A percentile compares a stretch with the other conserved stretches of the same genome.
These are phyloP conservation scores for Trypanosoma platydactyli DNA, from an alignment of 208 protist species.

Conservation along the genomic window DNA sequence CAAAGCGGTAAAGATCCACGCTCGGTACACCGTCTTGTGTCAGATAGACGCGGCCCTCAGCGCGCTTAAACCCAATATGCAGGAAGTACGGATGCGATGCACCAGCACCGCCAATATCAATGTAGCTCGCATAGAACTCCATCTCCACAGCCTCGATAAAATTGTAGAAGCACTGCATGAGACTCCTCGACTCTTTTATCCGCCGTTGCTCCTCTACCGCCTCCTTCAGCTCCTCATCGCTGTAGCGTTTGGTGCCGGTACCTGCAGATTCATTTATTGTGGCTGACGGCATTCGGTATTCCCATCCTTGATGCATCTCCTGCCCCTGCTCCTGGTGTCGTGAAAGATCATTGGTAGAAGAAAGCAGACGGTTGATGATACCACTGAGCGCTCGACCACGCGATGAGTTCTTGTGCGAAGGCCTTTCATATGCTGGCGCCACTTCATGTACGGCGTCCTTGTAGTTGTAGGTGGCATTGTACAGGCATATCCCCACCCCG, in stretches of 20 bases:
- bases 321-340: not conserved
- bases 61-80: constrained; percentile 66
- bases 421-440: constrained; percentile 8
- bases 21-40: constrained; percentile 56
- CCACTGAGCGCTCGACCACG: constrained; percentile 1
- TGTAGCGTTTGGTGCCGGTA: not conserved
- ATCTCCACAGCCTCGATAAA: constrained; percentile 78
- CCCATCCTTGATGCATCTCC: not conserved
- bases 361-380: not conserved
- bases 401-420: not conserved
- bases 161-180: constrained; percentile 67
- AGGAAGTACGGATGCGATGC: constrained; percentile 78
- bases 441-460: constrained; percentile 36
- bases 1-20: constrained; percentile 77
- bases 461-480: constrained; percentile 87
- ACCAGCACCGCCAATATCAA: constrained; percentile 70
- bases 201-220: constrained; percentile 19
- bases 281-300: no score
- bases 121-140: constrained; percentile 63
- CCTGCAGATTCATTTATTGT: not conserved
- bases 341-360: not conserved
- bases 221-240: not conserved
- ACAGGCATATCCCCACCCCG: constrained; percentile 73
- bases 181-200: constrained; percentile 21
- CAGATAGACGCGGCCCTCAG: constrained; percentile 60